Conservation (phyloP, 305 asterid genomes). For the Plantago lanceolata region DNA sequence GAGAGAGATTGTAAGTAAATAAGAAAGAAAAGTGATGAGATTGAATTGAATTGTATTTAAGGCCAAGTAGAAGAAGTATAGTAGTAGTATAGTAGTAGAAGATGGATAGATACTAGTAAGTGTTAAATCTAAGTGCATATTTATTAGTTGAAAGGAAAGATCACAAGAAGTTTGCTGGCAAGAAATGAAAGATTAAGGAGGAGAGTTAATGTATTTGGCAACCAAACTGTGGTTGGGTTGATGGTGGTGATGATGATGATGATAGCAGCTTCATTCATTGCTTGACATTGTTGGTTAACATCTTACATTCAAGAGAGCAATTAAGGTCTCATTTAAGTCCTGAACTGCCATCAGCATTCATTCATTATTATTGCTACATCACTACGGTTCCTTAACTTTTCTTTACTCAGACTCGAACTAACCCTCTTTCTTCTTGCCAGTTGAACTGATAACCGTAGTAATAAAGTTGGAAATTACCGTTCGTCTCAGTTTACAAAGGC, state of each 20-base stretch:
- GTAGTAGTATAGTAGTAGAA: too few species aligned
- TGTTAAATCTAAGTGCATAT: slow-evolving; percentile 19
- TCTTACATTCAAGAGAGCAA: slow-evolving; percentile 25
- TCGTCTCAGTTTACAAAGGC: too few species aligned
- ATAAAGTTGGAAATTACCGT: too few species aligned
- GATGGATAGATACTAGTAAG: slow-evolving; percentile 26
- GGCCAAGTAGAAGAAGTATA: slow-evolving; percentile 28
- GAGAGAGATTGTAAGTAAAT: neutral
- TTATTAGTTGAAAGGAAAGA: slow-evolving; percentile 27
- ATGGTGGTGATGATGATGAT: neutral
- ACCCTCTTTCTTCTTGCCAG: neutral
- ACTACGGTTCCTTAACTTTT: slow-evolving; percentile 9
- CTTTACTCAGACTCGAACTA: slow-evolving; percentile 17
- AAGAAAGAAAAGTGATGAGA: neutral
- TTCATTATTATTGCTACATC: slow-evolving; percentile 23
- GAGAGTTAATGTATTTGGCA: slow-evolving; percentile 29
- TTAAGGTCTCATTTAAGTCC: slow-evolving; percentile 33
- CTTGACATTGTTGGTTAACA: slow-evolving; percentile 42
- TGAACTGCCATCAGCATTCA: slow-evolving; percentile 35
- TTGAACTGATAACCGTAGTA: too few species aligned
- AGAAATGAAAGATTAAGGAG: slow-evolving; percentile 22
- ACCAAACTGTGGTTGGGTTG: slow-evolving; percentile 28
- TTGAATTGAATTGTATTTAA: slow-evolving; percentile 32
- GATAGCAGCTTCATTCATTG: slow-evolving; percentile 41
- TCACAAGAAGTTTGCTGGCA: slow-evolving; percentile 51